Evolutionary conservation across 148 eudicot genomes (phyloP), one percentile per base, ranked within the genome.

Genomic region (Selenicereus undatus): DNA sequence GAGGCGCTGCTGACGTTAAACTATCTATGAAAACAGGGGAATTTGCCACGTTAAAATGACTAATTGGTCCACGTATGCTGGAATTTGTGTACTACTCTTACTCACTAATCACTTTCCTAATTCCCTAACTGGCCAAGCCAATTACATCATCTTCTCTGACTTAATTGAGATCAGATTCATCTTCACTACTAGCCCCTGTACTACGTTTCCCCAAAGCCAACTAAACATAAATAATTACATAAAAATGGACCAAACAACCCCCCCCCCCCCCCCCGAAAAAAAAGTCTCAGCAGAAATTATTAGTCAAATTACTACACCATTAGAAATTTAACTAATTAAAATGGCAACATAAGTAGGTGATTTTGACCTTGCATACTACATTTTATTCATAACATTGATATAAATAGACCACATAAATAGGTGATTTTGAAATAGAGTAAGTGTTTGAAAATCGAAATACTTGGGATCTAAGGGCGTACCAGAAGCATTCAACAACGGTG

Each of bases 61-160:
- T 22, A 64, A 64, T 64, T 64, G 68, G 68, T 3, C 68, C 68
- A 64, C 8, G 68, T 24, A 64, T 64, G 29, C 10, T 64, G 68
- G 68, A 64, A 22, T 64, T 64, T 7, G 68, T 64, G 68, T 29
- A 64, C 27, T 24, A n/a, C 29, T 64, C 18, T 64, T 22, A 64
- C 68, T 64, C 68, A n/a, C 68, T 64, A 64, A 64, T 64, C 68
- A 64, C 68, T 64, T 8, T 64, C 68, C 13, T 64, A 64, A 64
- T 64, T n/a, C 1, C 26, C 27, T 5, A 24, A 64, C 20, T 56
- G 9, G 26, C 68, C 29, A 64, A 22, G 29, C 22, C 2, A n/a
- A 64, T 64, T n/a, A 64, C 68, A 64, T 64, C 68, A 64, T 64
- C 2, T 64, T n/a, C 27, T 64, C 68, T 64, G 68, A 64, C 68